Conservation (phyloP, 805 yeast species). For the Yamadazyma scolyti region DNA sequence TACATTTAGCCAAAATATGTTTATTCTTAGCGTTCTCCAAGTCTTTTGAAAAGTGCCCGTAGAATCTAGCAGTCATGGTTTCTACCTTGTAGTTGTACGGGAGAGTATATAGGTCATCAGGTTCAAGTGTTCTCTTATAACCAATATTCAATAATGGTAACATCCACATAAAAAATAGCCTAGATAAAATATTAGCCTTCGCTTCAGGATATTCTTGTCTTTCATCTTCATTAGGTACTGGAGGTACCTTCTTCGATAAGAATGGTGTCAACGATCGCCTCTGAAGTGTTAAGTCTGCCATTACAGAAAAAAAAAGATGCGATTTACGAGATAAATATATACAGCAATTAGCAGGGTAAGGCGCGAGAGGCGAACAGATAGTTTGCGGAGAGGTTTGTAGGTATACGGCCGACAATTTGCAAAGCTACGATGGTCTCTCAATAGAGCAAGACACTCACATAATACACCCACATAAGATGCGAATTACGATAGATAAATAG, state of each 20-base stretch:
- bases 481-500: too few species aligned
- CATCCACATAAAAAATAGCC: constrained; percentile 64
- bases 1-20: constrained; percentile 21
- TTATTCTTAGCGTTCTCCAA: constrained; percentile 19
- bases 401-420: too few species aligned
- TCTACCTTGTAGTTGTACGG: constrained; percentile 33
- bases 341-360: too few species aligned
- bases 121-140: constrained; percentile 65
- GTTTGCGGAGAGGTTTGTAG: too few species aligned
- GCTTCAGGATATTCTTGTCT: constrained; percentile 44
- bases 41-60: constrained; percentile 15
- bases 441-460: too few species aligned
- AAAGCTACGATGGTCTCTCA: too few species aligned
- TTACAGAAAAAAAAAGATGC: too few species aligned
- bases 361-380: too few species aligned
- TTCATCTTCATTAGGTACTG: constrained; percentile 50
- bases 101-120: constrained; percentile 52
- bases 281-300: constrained; percentile 15
- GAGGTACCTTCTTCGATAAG: constrained; percentile 43
- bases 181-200: constrained; percentile 34
- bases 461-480: too few species aligned
- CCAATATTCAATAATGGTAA: constrained; percentile 61
- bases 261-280: constrained; percentile 31
- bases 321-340: too few species aligned
- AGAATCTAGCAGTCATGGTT: constrained; percentile 25